Evolutionary conservation across 1,284 basidiomycete genomes (phyloP).

Genomic region (Gymnopus androsaceus): DNA sequence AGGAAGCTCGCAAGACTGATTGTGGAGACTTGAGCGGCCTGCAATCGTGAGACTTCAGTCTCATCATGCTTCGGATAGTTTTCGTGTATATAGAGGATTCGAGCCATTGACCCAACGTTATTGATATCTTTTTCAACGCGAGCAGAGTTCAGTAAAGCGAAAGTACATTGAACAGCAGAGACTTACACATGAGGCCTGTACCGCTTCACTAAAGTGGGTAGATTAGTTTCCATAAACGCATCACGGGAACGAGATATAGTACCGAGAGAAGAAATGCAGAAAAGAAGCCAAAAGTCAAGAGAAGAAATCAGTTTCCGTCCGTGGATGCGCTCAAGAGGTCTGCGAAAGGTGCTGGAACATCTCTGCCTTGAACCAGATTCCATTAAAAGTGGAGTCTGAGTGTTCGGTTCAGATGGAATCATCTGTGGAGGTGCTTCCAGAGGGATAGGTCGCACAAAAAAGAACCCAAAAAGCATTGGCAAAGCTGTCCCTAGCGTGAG

Average conservation of each 20-base stretch:
- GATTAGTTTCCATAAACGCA: constrained; percentile 6
- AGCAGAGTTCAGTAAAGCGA: not conserved
- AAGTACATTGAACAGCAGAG: not conserved
- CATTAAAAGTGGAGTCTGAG: constrained; percentile 16
- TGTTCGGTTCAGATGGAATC: constrained; percentile 13
- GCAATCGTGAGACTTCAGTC: constrained; percentile 68
- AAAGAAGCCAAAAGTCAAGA: no score
- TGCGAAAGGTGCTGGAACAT: no score
- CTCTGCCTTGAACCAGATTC: constrained; percentile 11
- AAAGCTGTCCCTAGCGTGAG: constrained; percentile 70
- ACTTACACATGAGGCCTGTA: constrained; percentile 85
- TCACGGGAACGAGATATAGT: not conserved
- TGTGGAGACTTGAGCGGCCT: constrained; percentile 83
- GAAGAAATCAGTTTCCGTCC: no score
- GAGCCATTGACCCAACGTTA: constrained; percentile 89
- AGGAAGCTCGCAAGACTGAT: constrained; percentile 84
- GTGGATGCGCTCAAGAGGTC: no score
- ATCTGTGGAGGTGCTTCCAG: constrained; percentile 27
- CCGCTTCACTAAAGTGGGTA: constrained; percentile 66
- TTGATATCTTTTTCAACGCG: constrained; percentile 78
- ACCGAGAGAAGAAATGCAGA: constrained; percentile 10
- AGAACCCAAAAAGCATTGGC: constrained; percentile 68
- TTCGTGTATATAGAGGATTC: constrained; percentile 76
- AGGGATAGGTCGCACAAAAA: constrained; percentile 64
- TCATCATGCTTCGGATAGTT: constrained; percentile 62